Evolutionary conservation across 805 yeast species (phyloP), one percentile per base, ranked within the genome.

Genomic region (Candida golubevii): DNA sequence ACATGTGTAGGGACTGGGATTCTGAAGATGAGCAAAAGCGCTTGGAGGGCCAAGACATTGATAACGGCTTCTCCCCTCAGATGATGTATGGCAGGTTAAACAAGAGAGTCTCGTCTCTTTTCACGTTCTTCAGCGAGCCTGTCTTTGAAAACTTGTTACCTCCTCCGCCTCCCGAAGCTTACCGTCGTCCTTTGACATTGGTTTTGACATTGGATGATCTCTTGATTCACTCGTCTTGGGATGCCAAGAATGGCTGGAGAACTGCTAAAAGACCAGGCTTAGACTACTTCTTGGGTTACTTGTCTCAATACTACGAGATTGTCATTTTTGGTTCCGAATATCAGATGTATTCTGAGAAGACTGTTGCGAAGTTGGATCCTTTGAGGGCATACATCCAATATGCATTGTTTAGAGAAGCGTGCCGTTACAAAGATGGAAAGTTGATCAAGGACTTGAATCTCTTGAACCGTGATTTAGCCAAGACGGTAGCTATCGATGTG

Each of bases 181-280:
- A 89, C 67, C 85, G 89, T 62, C 84, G 96, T 60, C 97, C 98
- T 30, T 68, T 86, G 61, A 93, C 99, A 3, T 73, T 93, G 53
- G 97, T 93, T 7, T 65, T 93, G 56, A 83, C 87, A 28, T 76
- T 93, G 58, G 99, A 93, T 57, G 99, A 93, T 59, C 71, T 93
- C 48, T 76, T 93, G 60, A 80, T 91, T 45, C 97, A 93, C 64
- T 82, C 95, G 33, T 87, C 85, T 50, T 93, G 99, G 99, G 79
- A 87, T 45, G 80, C 88, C 54, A 81, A 87, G 65, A 76, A 80
- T 61, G 99, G 99, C 43, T 93, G 99, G 99, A 83, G 93, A 71
- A 91, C 97, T 12, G 98, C 96, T 28, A 93, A 93, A 75, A 88
- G 99, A 72, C 98, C 99, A 30, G 99, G 99, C 50, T 82, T 88